Conservation (phyloP, 106 monocot genomes). For the Iris macrosiphon region DNA sequence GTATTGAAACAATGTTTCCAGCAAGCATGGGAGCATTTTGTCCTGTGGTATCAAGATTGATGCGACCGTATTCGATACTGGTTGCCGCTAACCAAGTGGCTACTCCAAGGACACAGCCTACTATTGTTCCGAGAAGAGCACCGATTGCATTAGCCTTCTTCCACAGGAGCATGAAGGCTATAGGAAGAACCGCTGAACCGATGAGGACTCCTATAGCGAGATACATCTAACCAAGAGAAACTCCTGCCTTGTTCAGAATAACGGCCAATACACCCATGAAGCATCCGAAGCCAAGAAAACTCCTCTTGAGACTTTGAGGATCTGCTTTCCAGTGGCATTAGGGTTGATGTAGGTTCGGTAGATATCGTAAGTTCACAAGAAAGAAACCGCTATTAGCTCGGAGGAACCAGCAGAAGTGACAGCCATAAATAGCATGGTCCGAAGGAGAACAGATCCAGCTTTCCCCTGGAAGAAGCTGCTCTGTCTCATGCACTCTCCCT, state of each 20-base stretch:
- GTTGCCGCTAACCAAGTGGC: slow-evolving; percentile 75
- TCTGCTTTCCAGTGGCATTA: slow-evolving; percentile 87
- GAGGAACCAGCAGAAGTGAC: slow-evolving; percentile 95
- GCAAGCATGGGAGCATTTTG: slow-evolving; percentile 95
- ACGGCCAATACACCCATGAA: slow-evolving; percentile 94
- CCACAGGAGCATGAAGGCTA: slow-evolving; percentile 95
- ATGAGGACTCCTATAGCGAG: slow-evolving; percentile 92
- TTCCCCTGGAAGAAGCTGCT: too few species aligned
- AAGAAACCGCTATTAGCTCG: slow-evolving; percentile 92
- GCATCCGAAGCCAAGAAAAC: slow-evolving; percentile 72
- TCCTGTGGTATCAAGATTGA: slow-evolving; percentile 85
- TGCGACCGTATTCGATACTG: slow-evolving; percentile 59
- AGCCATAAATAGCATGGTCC: slow-evolving; percentile 99
- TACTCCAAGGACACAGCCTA: slow-evolving; percentile 71
- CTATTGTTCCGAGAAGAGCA: slow-evolving; percentile 54
- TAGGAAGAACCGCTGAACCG: slow-evolving; percentile 89
- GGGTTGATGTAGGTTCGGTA: slow-evolving; percentile 95
- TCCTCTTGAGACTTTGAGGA: slow-evolving; percentile 71
- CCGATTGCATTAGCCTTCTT: slow-evolving; percentile 82
- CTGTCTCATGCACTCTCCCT: too few species aligned
- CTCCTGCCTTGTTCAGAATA: slow-evolving; percentile 78
- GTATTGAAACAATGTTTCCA: slow-evolving; percentile 90
- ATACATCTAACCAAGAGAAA: slow-evolving; percentile 98
- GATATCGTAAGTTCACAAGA: slow-evolving; percentile 93
- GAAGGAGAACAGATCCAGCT: slow-evolving; percentile 88